Base-by-base conservation (phyloP, 208 protist species). In the Blechomonas ayalai region DNA sequence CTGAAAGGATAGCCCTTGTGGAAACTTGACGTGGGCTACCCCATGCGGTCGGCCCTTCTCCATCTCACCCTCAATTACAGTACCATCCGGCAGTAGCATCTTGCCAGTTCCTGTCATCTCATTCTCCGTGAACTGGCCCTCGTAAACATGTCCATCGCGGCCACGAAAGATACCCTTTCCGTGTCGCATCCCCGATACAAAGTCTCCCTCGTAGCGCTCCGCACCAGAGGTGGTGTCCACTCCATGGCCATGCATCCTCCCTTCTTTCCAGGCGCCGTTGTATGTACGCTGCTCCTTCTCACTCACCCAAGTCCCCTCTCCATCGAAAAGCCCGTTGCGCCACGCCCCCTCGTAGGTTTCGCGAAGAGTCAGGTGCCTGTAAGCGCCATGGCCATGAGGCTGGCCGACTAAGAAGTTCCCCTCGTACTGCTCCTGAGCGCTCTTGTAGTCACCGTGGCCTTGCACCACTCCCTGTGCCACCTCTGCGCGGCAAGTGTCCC, bases 61-160 rank as follows among this genome's bases (percentile, higher is more conserved):
- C 34, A 92, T 95, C n/a, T 35, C 32, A n/a, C 83, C 83, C 6
- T 66, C 67, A 13, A 94, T 42, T 0, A 54, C 66, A n/a, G 73
- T 79, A n/a, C 79, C 79, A 39, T 83, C 77, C 13, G 52, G 49
- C 9, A 86, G 50, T 13, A 49, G 65, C 34, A 82, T 67, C 25
- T 33, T 54, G 4, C 83, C 85, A 4, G 31, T 29, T 18, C 72
- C 73, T 32, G 42, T 67, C 89, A 18, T 80, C 43, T 16, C 60
- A 59, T n/a, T 50, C 25, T 5, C 73, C 78, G 16, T 72, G 52
- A 85, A 92, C 4, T 62, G 29, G 34, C 89, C 89, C n/a, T 73
- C 67, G 56, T 90, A 92, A 9, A 52, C 12, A 6, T 63, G 54
- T 13, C 36, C 19, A 12, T 25, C 22, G 26, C 52, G 31, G 26